Base-by-base conservation (phyloP, 208 protist genomes). In the Leishmania gerbilli region DNA sequence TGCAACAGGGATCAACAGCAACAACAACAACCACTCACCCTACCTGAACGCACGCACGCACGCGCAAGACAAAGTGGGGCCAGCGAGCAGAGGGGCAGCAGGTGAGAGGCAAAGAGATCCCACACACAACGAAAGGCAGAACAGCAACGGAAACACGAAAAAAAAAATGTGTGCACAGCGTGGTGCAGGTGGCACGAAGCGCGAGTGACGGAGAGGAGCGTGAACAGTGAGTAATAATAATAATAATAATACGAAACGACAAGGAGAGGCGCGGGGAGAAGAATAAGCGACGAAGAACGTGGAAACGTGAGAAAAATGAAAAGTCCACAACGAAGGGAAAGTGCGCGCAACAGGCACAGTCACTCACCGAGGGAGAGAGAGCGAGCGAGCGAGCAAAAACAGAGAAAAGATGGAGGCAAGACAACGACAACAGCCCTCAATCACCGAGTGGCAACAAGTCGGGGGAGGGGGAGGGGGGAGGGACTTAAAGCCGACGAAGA, bases 201-300 rank as follows among this genome's bases (percentile, higher is more conserved):
- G 24, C 45, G 21, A 47, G 24, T 42, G 69, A 42, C 17, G 27
- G 27, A 47, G 24, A 49, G 42, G 7, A 55, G 2, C 19, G 37
- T 15, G 11, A 49, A 55, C 21, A 9, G 69, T 27, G 69, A 74
- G 0, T 9, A 34, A 0, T 34, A 34, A 9, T 9, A 24, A 71
- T 9, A 68, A 81, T 62, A 76, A 34, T 76, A 58, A 76, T 74
- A n/a, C 58, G 53, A 72, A 80, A 76, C 64, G 45, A 53, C 78
- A 62, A 49, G 58, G 58, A 64, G 58, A 34, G 27, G 58, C 27
- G 7, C 19, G 51, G 49, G 76, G 64, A 76, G 58, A 60, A 74
- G 31, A 82, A 71, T 79, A 71, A 21, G 71, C 76, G 13, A 84
- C 3, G 40, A 86, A n/a, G 31, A 17, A 68, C 8, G 37, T 27